Base-by-base conservation (phyloP, 495 filamentous ascomycete genomes). In the Letharia columbiana region DNA sequence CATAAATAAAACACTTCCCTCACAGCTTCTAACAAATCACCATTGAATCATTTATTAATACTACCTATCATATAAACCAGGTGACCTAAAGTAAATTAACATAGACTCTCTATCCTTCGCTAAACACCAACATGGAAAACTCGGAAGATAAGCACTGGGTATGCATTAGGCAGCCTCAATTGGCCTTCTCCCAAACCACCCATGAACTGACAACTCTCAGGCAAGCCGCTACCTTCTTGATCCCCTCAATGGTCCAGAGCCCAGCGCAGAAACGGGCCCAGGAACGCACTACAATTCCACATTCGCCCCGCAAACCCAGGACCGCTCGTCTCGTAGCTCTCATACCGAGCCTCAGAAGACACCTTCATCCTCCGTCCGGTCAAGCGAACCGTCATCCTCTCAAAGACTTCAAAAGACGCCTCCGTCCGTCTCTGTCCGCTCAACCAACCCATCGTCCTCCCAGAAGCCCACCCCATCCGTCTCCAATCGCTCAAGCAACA, bases 191-290 rank as follows among this genome's bases (percentile, higher is more conserved):
- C n/a, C 33, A 4, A 3, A 60, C 20, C 7, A 39, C 17, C 33
- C 28, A 28, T 15, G 31, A 13, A 61, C 54, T 67, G 42, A 69
- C 54, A 49, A 47, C 33, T 33, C 39, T 44, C 62, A 64, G 67
- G 83, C 83, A 6, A 73, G 74, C 49, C 80, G 81, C 57, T 81
- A 83, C 69, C 76, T 87, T 12, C 79, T 89, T 39, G 83, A 84
- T 61, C 85, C 86, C 65, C 73, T 86, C 42, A 80, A 71, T 42
- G 82, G 78, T 15, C 80, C 81, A 10, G 80, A 83, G 45, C 82
- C 83, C 17, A 77, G 75, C 62, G 75, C 80, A 28, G 81, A 84
- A 66, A 83, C 81, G 18, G 83, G 83, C 18, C 79, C 78, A 28
- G 76, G 76, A 61, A 77, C 72, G 18, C 79, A 80, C 68, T 82